Evolutionary conservation across 2,329 filamentous ascomycete genomes (phyloP).

Genomic region (Periglandula ipomoeae): DNA sequence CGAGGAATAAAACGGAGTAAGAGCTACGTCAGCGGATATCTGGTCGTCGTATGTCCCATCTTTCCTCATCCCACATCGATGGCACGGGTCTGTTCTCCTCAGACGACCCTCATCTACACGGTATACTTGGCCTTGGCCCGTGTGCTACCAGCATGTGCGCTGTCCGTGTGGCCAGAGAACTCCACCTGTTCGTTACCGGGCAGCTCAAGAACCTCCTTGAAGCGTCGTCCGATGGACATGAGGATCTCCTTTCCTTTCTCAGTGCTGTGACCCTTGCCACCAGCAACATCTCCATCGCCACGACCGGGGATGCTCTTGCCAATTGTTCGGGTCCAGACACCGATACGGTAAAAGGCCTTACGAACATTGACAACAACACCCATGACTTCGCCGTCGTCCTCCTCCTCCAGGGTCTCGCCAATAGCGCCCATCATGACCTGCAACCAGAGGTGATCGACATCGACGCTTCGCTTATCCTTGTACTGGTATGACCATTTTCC

Average conservation of each 20-base stretch:
- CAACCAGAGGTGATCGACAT: constrained; percentile 93
- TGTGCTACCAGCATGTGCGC: constrained; percentile 84
- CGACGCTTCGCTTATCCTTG: constrained; percentile 87
- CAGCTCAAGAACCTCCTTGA: constrained; percentile 87
- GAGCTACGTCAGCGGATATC: constrained; percentile 12
- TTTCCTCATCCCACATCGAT: constrained; percentile 1
- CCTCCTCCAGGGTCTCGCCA: constrained; percentile 92
- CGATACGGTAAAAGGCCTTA: constrained; percentile 96
- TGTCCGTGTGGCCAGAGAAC: constrained; percentile 94
- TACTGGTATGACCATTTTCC: constrained; percentile 99
- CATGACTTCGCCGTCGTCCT: constrained; percentile 96
- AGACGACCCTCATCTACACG: constrained; percentile 44
- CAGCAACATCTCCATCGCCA: constrained; percentile 62
- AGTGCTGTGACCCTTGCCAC: constrained; percentile 64
- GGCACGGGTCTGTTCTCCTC: neutral
- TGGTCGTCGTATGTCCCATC: constrained; percentile 15
- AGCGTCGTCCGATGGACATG: constrained; percentile 72
- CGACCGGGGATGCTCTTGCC: constrained; percentile 74
- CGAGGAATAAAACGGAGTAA: neutral
- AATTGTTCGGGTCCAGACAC: constrained; percentile 92
- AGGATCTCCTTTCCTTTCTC: constrained; percentile 84
- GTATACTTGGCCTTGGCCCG: constrained; percentile 91
- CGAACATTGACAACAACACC: constrained; percentile 98
- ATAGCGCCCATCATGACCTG: constrained; percentile 95
- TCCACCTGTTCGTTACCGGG: constrained; percentile 71